Conservation (phyloP, 805 yeast species). For the Yamadazyma paraphyllophila region DNA sequence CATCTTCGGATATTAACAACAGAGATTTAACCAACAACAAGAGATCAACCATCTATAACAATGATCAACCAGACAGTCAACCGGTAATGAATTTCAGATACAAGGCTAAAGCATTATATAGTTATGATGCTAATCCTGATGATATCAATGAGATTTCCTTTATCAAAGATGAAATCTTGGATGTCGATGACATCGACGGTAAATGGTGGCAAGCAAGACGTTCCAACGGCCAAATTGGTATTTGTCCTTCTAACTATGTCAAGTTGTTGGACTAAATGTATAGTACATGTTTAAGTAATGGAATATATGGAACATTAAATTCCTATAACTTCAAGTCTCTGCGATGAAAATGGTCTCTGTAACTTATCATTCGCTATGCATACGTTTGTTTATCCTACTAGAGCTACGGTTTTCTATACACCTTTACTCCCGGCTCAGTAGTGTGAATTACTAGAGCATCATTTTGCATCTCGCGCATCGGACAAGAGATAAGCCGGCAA, state of each 20-base stretch:
- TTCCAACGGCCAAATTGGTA: slow-evolving; percentile 88
- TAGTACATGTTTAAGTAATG: slow-evolving; percentile 3
- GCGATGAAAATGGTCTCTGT: no score
- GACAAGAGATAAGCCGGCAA: no score
- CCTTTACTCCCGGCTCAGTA: no score
- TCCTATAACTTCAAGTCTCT: no score
- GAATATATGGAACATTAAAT: neutral
- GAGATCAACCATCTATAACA: slow-evolving; percentile 22
- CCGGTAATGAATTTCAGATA: slow-evolving; percentile 62
- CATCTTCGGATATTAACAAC: slow-evolving; percentile 33
- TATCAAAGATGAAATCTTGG: slow-evolving; percentile 85
- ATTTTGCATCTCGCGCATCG: no score
- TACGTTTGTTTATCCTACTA: no score
- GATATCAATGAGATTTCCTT: slow-evolving; percentile 93
- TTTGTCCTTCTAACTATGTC: slow-evolving; percentile 93
- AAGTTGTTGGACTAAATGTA: slow-evolving; percentile 50
- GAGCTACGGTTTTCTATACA: no score
- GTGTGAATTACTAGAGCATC: no score
- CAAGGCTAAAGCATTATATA: slow-evolving; percentile 81
- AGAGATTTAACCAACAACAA: slow-evolving; percentile 29
- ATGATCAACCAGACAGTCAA: slow-evolving; percentile 20
- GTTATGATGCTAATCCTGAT: slow-evolving; percentile 85
- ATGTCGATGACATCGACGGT: slow-evolving; percentile 89
- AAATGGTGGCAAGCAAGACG: slow-evolving; percentile 99
- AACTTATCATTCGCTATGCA: no score